These are phyloP conservation scores for Eryngium alpinum DNA, from an alignment of 140 eudicot species.

Conservation along the genomic window DNA sequence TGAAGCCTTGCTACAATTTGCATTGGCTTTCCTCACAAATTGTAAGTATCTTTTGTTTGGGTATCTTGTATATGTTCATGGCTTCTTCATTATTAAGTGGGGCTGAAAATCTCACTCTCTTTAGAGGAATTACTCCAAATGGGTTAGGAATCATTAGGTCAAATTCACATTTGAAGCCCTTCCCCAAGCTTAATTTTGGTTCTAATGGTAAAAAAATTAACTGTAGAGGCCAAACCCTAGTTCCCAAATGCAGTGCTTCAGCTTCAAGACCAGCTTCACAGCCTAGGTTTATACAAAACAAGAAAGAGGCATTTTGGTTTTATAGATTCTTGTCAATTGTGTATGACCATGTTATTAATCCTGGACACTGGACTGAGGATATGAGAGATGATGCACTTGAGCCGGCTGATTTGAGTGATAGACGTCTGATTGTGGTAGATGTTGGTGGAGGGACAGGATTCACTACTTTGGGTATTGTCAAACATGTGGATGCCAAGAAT, in stretches of 20 bases:
- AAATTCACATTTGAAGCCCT: slow-evolving; percentile 38
- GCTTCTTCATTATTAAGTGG: slow-evolving; percentile 16
- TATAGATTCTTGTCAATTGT: slow-evolving; percentile 84
- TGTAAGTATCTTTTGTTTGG: neutral
- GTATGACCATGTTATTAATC: slow-evolving; percentile 90
- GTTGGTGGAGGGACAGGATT: slow-evolving; percentile 98
- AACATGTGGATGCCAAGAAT: slow-evolving; percentile 84
- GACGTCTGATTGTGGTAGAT: slow-evolving; percentile 65
- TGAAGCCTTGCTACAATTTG: slow-evolving; percentile 1
- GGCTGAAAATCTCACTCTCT: neutral
- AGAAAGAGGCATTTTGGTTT: slow-evolving; percentile 95
- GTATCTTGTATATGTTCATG: neutral
- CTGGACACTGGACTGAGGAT: slow-evolving; percentile 99
- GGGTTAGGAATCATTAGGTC: slow-evolving; percentile 48
- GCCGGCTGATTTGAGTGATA: slow-evolving; percentile 67
- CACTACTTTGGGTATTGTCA: slow-evolving; percentile 85
- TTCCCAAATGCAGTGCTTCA: slow-evolving; percentile 68
- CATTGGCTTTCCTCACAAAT: neutral
- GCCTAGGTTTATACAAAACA: slow-evolving; percentile 93
- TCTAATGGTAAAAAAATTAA: slow-evolving; percentile 20
- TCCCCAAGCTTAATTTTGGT: slow-evolving; percentile 30
- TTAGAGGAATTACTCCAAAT: slow-evolving; percentile 32
- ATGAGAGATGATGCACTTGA: slow-evolving; percentile 95
- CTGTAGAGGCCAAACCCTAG: slow-evolving; percentile 28
- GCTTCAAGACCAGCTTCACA: slow-evolving; percentile 80